Evolutionary conservation across 345 rosid species (phyloP).

Genomic region (Orychophragmus violaceus): DNA sequence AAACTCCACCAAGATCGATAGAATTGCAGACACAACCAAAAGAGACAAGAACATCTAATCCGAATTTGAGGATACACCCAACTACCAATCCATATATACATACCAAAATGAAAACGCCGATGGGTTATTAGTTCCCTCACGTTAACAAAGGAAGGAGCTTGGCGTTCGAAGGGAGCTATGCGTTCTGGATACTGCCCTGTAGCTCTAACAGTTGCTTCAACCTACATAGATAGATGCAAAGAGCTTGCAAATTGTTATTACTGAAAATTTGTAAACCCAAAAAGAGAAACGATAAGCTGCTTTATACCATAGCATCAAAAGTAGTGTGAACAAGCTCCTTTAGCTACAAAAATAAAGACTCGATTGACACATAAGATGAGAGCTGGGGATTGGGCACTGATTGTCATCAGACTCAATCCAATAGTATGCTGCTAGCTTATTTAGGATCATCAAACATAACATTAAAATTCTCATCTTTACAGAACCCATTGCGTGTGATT

Average conservation of each 20-base stretch:
- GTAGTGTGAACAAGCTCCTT: constrained; percentile 71
- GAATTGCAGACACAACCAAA: no score
- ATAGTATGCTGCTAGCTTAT: background rate
- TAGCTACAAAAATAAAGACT: constrained; percentile 45
- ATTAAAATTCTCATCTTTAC: background rate
- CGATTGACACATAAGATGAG: background rate
- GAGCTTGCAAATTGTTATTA: background rate
- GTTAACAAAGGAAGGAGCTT: no score
- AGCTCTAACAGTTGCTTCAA: constrained; percentile 72
- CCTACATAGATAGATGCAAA: constrained; percentile 25
- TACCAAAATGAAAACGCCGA: no score
- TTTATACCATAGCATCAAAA: no score
- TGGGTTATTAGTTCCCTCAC: no score
- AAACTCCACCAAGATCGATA: no score
- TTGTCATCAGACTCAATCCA: background rate
- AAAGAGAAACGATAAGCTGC: no score
- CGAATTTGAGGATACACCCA: no score
- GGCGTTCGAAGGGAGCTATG: no score
- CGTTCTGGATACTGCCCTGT: constrained; percentile 87
- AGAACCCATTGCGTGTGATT: background rate
- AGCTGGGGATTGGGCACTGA: background rate
- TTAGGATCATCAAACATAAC: background rate
- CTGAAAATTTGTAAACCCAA: background rate
- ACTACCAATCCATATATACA: no score
- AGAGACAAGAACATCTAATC: no score